Evolutionary conservation across 495 filamentous ascomycete species (phyloP), one percentile per base, ranked within the genome.

Genomic region (Jackrogersella minutella): DNA sequence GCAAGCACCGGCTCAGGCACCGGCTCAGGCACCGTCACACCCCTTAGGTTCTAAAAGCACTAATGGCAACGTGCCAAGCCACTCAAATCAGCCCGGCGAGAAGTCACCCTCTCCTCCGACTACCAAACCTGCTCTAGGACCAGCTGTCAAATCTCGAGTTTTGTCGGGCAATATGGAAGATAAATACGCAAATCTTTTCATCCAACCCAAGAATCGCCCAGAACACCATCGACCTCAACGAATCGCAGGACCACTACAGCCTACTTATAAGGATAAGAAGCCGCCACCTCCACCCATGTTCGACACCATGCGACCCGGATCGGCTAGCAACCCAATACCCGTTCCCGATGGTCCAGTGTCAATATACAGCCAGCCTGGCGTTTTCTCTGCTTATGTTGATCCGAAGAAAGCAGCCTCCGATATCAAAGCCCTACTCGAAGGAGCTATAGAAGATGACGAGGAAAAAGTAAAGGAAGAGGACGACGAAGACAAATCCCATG

Each of bases 341-440:
- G 54, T 75, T 14, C 40, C 72, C 16, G 76, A 74, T 16, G 68
- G 67, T 5, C 58, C 53, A 16, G 58, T 57, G 36, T 66, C 72
- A 2, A 64, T 64, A 19, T 77, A 77, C 34, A 75, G 69, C 40
- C 69, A 77, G 54, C 81, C 85, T 37, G 70, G 71, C 6, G 88
- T 92, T 54, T 84, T 85, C 43, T 85, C 85, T 51, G 78, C 85
- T 3, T 96, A 92, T 72, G 87, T 96, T 0, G 91, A 96, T 69
- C 80, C 88, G 0, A 81, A 82, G 22, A 89, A 94, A 69, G 92
- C 93, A 2, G 87, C 88, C 11, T 90, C 91, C 58, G 91, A 96
- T 66, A 87, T 97, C 60, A 96, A 97, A 74, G 92, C 90, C 28
- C 75, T 97, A 13, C 80, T 97, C 2, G 92, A 96, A 76, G 93